These are phyloP conservation scores for Orbilia quercus DNA, from an alignment of 2,329 filamentous ascomycete species.

Conservation along the genomic window DNA sequence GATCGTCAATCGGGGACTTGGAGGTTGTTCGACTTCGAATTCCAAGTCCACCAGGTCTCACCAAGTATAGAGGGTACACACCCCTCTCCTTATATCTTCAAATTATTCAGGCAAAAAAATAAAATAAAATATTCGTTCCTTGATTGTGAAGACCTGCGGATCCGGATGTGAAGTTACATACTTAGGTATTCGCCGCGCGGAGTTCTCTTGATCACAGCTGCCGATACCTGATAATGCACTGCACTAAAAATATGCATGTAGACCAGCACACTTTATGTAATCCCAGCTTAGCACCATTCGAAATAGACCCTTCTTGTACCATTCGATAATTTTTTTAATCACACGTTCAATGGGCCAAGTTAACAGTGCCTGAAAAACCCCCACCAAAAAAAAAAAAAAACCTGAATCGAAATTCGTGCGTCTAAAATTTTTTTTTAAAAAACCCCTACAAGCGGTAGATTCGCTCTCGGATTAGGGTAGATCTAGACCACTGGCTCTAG, in stretches of 20 bases:
- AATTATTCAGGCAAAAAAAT: too few species aligned
- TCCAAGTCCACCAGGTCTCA: neutral
- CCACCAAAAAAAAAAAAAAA: slow-evolving; percentile 10
- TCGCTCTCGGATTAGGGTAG: slow-evolving; percentile 11
- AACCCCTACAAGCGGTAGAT: neutral
- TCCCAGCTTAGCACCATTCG: neutral
- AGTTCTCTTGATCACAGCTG: too few species aligned
- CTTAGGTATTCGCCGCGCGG: too few species aligned
- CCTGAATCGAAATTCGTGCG: slow-evolving; percentile 16
- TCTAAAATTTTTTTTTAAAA: slow-evolving; percentile 6
- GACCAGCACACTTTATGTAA: neutral
- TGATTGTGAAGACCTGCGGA: too few species aligned
- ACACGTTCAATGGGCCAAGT: slow-evolving; percentile 11
- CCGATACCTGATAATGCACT: too few species aligned
- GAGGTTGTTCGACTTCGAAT: slow-evolving; percentile 5
- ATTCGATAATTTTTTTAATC: slow-evolving; percentile 1
- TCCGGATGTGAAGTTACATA: too few species aligned
- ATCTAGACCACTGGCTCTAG: too few species aligned
- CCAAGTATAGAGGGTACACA: too few species aligned
- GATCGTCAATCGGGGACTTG: too few species aligned
- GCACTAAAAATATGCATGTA: neutral
- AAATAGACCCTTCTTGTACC: too few species aligned
- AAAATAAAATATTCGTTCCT: too few species aligned
- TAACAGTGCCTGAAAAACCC: slow-evolving; percentile 1
- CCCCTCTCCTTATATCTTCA: too few species aligned